Percentiles rank a stretch among this genome's conserved stretches.
Conservation (phyloP, 2,329 filamentous ascomycete species). For the Anthostomella pinea region DNA sequence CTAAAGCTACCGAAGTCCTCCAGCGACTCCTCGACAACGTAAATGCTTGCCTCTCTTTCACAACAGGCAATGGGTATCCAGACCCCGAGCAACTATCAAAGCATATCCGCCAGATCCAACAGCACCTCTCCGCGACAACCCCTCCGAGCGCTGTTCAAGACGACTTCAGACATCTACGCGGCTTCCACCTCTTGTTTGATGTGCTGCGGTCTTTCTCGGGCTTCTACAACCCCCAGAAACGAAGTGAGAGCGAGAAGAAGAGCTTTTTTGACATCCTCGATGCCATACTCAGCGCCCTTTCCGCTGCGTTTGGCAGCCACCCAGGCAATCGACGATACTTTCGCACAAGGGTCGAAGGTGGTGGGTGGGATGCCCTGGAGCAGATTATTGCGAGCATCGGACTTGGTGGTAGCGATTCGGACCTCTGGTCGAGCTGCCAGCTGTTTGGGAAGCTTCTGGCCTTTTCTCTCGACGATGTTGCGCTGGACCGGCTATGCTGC, state of each 20-base stretch:
- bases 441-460: slow-evolving; percentile 80
- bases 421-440: slow-evolving; percentile 66
- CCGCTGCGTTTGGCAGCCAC: slow-evolving; percentile 73
- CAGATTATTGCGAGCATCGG: slow-evolving; percentile 68
- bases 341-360: slow-evolving; percentile 67
- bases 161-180: slow-evolving; percentile 76
- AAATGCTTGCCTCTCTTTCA: slow-evolving; percentile 33
- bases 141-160: slow-evolving; percentile 61
- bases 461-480: slow-evolving; percentile 76
- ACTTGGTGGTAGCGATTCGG: slow-evolving; percentile 61
- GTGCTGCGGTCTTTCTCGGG: slow-evolving; percentile 69
- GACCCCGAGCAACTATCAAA: slow-evolving; percentile 48
- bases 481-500: slow-evolving; percentile 66
- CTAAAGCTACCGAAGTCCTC: slow-evolving; percentile 60
- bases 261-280: slow-evolving; percentile 68
- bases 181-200: slow-evolving; percentile 72
- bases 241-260: slow-evolving; percentile 59
- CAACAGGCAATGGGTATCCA: slow-evolving; percentile 43
- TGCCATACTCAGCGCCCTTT: slow-evolving; percentile 69
- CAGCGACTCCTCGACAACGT: slow-evolving; percentile 52
- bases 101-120: slow-evolving; percentile 63
- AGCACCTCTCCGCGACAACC: slow-evolving; percentile 51
- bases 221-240: slow-evolving; percentile 68
- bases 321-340: slow-evolving; percentile 88
- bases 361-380: slow-evolving; percentile 76